These are phyloP conservation scores for Lactarius hatsudake DNA, from an alignment of 768 basidiomycete species.

Conservation along the genomic window DNA sequence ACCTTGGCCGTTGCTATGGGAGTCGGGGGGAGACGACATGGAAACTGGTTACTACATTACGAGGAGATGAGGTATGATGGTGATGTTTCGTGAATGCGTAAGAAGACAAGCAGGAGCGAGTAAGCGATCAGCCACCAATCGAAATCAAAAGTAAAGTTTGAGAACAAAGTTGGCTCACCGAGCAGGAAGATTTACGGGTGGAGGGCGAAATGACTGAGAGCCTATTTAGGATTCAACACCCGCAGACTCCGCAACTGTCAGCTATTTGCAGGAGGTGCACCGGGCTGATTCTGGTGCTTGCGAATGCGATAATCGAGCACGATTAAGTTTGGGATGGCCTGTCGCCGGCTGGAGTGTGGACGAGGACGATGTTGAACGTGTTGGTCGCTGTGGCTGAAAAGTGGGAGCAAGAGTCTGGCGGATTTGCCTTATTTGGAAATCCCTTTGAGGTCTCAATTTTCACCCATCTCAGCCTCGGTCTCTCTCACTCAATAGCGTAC, in stretches of 20 bases:
- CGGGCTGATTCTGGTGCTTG: conserved; percentile 11
- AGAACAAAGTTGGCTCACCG: conserved; percentile 32
- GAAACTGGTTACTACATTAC: conserved; percentile 10
- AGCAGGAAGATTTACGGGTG: conserved; percentile 31
- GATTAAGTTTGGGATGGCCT: conserved; percentile 19
- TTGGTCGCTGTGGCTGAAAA: conserved; percentile 27
- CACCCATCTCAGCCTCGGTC: neutral
- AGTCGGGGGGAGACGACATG: conserved; percentile 28
- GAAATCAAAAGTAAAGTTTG: conserved; percentile 29
- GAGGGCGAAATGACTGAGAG: conserved; percentile 29
- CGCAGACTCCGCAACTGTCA: conserved; percentile 28
- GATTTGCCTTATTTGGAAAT: conserved; percentile 19
- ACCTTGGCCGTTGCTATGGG: conserved; percentile 22
- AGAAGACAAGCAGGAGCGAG: conserved; percentile 11
- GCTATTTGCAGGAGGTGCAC: conserved; percentile 1
- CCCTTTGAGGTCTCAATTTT: conserved; percentile 12
- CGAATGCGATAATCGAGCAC: neutral
- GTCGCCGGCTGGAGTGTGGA: neutral
- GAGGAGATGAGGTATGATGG: conserved; percentile 1
- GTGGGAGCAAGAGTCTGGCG: conserved; percentile 12
- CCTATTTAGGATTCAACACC: conserved; percentile 31
- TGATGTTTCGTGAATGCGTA: neutral
- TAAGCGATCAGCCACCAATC: conserved; percentile 28
- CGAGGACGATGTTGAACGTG: conserved; percentile 14
- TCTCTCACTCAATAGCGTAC: too few species aligned